These are phyloP conservation scores for Spathaspora arborariae DNA, from an alignment of 805 yeast species.

Conservation along the genomic window DNA sequence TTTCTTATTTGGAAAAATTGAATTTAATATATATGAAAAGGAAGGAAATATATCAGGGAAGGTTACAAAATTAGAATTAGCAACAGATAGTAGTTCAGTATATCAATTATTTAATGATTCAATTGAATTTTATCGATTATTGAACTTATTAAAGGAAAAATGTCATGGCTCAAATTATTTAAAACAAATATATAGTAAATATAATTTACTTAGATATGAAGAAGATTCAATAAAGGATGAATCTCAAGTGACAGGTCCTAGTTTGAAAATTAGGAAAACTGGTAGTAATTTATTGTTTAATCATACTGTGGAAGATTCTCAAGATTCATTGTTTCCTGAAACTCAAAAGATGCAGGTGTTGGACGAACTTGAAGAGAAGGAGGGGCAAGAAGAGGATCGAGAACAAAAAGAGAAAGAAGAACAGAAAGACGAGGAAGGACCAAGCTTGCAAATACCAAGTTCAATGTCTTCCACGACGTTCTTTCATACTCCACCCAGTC, in stretches of 20 bases:
- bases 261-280: neutral
- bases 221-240: neutral
- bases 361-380: neutral
- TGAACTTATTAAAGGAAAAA: neutral
- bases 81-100: neutral
- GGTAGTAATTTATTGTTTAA: neutral
- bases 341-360: neutral
- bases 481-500: too few species aligned
- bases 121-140: neutral
- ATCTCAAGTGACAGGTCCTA: neutral
- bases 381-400: neutral
- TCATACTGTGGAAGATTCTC: neutral
- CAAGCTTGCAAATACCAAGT: neutral
- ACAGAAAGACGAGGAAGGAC: neutral
- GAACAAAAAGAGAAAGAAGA: neutral
- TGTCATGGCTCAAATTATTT: neutral
- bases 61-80: neutral
- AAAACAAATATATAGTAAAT: neutral
- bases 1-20: neutral
- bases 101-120: neutral
- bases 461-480: too few species aligned
- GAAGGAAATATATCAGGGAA: neutral
- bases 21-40: neutral
- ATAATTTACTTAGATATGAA: neutral
- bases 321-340: neutral